These are phyloP conservation scores for Bruguiera sexangula DNA, from an alignment of 345 rosid genomes.

Conservation along the genomic window DNA sequence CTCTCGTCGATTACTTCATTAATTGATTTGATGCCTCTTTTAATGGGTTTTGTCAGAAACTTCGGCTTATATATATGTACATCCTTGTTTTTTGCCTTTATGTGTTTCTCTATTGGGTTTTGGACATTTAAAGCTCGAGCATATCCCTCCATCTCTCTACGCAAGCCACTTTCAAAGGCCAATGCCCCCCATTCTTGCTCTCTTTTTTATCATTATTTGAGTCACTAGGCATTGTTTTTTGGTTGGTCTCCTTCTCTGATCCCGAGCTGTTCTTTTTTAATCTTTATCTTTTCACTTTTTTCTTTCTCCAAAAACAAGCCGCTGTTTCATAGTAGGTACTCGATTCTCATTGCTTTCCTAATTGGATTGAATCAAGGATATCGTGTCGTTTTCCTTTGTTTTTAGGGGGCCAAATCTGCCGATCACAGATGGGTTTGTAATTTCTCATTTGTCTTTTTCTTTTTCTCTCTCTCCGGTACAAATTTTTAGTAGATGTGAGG, in stretches of 20 bases:
- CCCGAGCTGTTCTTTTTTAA: conserved; percentile 36
- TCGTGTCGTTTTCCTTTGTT: conserved; percentile 1
- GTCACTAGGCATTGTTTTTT: conserved; percentile 9
- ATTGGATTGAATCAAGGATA: neutral
- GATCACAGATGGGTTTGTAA: neutral
- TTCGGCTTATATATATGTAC: conserved; percentile 21
- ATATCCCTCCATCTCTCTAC: conserved; percentile 3
- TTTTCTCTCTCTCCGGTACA: neutral
- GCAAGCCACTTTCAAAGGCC: conserved; percentile 22
- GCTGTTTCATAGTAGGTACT: neutral
- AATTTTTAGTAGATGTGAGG: too few species aligned
- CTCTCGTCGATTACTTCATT: neutral
- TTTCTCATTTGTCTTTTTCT: neutral
- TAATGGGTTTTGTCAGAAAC: conserved; percentile 33
- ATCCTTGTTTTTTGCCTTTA: neutral
- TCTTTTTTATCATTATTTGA: conserved; percentile 27
- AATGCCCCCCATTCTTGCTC: conserved; percentile 26
- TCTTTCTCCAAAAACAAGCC: conserved; percentile 21
- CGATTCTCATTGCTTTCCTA: neutral
- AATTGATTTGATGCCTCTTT: neutral
- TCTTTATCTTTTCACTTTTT: conserved; percentile 32
- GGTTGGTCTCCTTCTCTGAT: conserved; percentile 39
- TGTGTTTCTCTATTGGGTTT: conserved; percentile 7
- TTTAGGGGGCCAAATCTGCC: neutral
- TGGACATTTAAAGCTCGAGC: conserved; percentile 20